Percentiles rank a stretch among this genome's conserved stretches.
Evolutionary conservation across 2,329 filamentous ascomycete genomes (phyloP).

Genomic region (Colletotrichum sansevieriae): DNA sequence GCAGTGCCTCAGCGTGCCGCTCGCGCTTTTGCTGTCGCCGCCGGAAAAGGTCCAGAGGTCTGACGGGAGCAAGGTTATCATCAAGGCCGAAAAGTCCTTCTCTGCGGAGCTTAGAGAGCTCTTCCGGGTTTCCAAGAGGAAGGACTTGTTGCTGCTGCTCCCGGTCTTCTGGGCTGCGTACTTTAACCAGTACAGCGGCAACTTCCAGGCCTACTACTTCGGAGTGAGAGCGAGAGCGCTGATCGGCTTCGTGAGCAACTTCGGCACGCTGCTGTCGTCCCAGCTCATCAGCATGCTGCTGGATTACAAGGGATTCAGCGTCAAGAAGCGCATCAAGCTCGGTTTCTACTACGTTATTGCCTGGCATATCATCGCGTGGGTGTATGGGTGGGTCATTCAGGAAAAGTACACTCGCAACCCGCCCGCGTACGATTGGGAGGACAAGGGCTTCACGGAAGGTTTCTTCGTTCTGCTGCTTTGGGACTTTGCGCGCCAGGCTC

Average conservation of each 20-base stretch:
- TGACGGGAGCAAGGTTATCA: constrained; percentile 47
- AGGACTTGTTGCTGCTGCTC: constrained; percentile 44
- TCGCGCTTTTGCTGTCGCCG: constrained; percentile 46
- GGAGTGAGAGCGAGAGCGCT: constrained; percentile 59
- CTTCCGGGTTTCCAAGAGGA: constrained; percentile 41
- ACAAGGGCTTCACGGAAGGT: constrained; percentile 59
- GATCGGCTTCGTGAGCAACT: constrained; percentile 58
- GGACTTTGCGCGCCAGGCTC: constrained; percentile 63
- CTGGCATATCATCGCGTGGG: constrained; percentile 62
- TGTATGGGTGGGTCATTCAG: constrained; percentile 66
- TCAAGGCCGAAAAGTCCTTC: constrained; percentile 44
- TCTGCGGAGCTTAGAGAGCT: constrained; percentile 46
- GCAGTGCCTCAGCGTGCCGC: constrained; percentile 46
- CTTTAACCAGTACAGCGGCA: constrained; percentile 54
- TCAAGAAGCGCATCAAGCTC: constrained; percentile 56
- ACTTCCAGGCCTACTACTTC: constrained; percentile 60
- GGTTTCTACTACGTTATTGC: constrained; percentile 61
- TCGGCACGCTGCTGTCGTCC: constrained; percentile 55
- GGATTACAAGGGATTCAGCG: constrained; percentile 53
- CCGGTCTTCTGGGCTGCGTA: constrained; percentile 48
- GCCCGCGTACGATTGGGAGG: constrained; percentile 56
- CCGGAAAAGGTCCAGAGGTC: constrained; percentile 47
- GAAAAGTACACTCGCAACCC: constrained; percentile 61
- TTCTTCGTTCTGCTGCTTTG: constrained; percentile 63
- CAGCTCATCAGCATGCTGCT: constrained; percentile 59